Evolutionary conservation across 2,329 filamentous ascomycete genomes (phyloP), one percentile per base, ranked within the genome.

Genomic region (Penicillium sumatraense): DNA sequence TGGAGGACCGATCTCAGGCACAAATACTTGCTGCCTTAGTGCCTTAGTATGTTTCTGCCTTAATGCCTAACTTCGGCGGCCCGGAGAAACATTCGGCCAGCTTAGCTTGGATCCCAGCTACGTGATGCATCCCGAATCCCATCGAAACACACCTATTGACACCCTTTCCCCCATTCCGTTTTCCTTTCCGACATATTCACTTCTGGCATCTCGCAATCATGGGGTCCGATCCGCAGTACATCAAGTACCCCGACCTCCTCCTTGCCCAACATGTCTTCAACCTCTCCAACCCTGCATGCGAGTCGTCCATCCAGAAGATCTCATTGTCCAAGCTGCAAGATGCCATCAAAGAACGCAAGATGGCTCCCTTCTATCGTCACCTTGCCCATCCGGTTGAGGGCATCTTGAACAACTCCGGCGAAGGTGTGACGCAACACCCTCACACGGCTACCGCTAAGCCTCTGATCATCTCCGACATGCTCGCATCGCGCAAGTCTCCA

Each of bases 391-490:
- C 86, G 2, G 77, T 79, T 16, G 84, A 95, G 59, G 92, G 92
- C 58, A 87, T 95, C 60, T 79, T 96, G 72, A 96, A 96, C 74
- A 80, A 81, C 51, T 78, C 86, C 36, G 90, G 90, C 61, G 90
- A 96, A 71, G 80, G 82, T 56, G 75, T 78, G 54, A 69, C 79
- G 64, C 75, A 78, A 65, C 70, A 82, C 78, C 63, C 78, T 76
- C 63, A 64, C 36, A 60, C 57, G 38, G 57, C 58, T 42, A 64
- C 57, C 83, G 58, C 81, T 64, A 72, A 80, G 73, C 65, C 77
- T 62, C 65, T 78, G 64, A 86, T 90, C 75, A 80, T 86, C 54
- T 86, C 86, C 40, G 89, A 88, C 71, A 86, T 96, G 82, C 83
- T 95, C 61, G 89, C 90, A 53, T 88, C 85, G 68, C 88, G 86